Evolutionary conservation across 306 rosid genomes (phyloP), one percentile per base, ranked within the genome.

Genomic region (Lathyrus oleraceus): DNA sequence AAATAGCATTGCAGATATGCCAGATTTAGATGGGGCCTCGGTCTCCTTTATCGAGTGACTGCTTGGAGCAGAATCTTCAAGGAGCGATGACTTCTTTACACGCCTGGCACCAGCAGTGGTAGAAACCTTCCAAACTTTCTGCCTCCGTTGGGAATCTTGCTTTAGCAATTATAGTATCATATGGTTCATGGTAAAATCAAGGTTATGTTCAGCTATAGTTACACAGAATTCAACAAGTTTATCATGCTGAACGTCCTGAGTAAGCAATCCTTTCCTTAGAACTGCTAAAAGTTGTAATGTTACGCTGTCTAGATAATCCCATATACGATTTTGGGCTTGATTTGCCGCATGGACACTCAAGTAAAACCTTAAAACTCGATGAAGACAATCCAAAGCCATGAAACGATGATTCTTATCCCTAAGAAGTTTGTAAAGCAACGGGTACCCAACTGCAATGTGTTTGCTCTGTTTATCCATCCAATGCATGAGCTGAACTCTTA

Each of bases 391-490:
- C 88, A 95, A 81, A 54, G 99, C 97, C 97, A 91, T 95, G 82
- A 86, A 95, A 5, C 99, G 96, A 54, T 95, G 97, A 76, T 91
- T 95, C 80, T 95, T 95, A 81, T 95, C 99, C 79, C 86, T 87
- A 72, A 95, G 99, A 83, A 80, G 91, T 83, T 87, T 95, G 88
- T 95, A 95, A 52, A 95, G 99, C 81, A 91, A 77, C 0, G 99
- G 97, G 81, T 86, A 95, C 61, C 99, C 99, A 85, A 91, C 99
- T 68, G 96, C 83, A 61, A 95, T 81, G 81, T 95, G 97, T 79
- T 95, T 95, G 96, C 96, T 91, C 77, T 95, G 97, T 82, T 86
- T 95, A 49, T 95, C 99, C 96, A 95, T 95, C 99, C 99, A 95
- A 54, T 89, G 88, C 74, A 85, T n/a, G n/a, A n/a, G n/a, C n/a